A percentile compares a stretch with the other conserved stretches of the same genome.
Evolutionary conservation across 768 basidiomycete genomes (phyloP).

Genomic region (Rhizopogon sp.): DNA sequence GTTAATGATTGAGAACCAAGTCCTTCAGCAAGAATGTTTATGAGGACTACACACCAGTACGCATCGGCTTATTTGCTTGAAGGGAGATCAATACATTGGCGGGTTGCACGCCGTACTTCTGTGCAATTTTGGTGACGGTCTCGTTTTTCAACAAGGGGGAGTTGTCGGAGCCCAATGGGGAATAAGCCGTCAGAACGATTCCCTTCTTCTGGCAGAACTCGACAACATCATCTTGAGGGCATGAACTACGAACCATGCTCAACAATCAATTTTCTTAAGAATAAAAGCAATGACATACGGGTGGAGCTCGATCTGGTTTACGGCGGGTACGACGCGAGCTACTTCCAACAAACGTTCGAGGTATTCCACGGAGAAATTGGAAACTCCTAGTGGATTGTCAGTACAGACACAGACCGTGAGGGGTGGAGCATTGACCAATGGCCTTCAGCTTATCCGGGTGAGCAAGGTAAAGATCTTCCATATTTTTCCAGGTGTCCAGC

Average conservation of each 20-base stretch:
- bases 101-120: conserved; percentile 51
- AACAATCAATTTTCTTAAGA: neutral
- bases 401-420: neutral
- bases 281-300: conserved; percentile 38
- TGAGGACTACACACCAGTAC: conserved; percentile 35
- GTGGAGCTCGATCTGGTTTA: conserved; percentile 78
- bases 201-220: conserved; percentile 57
- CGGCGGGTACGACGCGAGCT: conserved; percentile 57
- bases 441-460: conserved; percentile 70
- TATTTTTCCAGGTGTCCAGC: conserved; percentile 74
- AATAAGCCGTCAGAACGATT: conserved; percentile 74
- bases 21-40: conserved; percentile 10
- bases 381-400: conserved; percentile 39
- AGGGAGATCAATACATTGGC: conserved; percentile 70
- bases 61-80: conserved; percentile 61
- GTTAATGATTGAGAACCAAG: neutral
- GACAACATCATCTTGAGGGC: conserved; percentile 62
- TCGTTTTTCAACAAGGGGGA: conserved; percentile 62
- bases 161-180: conserved; percentile 68
- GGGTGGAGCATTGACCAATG: conserved; percentile 45
- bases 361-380: conserved; percentile 66
- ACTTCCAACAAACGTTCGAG: conserved; percentile 56
- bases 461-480: conserved; percentile 65
- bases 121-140: conserved; percentile 56
- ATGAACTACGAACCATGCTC: conserved; percentile 35